Evolutionary conservation across 2,329 filamentous ascomycete genomes (phyloP).

Genomic region (Cercospora janseana): DNA sequence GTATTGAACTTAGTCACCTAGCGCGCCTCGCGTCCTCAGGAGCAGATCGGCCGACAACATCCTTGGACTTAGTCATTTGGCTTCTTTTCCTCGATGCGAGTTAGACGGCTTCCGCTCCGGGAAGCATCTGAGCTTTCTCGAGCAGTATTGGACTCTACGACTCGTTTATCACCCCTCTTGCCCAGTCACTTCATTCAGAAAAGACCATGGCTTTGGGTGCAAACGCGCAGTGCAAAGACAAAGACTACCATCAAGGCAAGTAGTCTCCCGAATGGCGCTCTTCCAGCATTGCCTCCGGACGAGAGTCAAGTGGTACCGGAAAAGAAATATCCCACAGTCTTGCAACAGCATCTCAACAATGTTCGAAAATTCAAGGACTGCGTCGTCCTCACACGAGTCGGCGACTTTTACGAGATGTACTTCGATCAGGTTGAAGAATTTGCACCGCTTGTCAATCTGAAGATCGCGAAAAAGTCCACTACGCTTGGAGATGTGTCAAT

Average conservation of each 20-base stretch:
- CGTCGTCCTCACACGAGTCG: conserved; percentile 85
- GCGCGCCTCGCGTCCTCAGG: too few relatives aligned
- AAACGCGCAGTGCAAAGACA: conserved; percentile 39
- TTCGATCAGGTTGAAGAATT: conserved; percentile 92
- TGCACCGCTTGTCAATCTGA: conserved; percentile 81
- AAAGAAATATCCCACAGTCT: conserved; percentile 72
- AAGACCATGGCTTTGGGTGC: conserved; percentile 19
- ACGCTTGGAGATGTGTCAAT: conserved; percentile 77
- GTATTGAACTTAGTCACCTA: too few relatives aligned
- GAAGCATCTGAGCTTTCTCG: background rate
- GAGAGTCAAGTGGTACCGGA: conserved; percentile 49
- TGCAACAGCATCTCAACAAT: conserved; percentile 82
- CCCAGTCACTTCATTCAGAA: conserved; percentile 1
- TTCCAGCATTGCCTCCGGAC: conserved; percentile 46
- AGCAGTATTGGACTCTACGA: background rate
- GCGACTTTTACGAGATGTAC: conserved; percentile 96
- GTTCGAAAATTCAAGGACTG: conserved; percentile 90
- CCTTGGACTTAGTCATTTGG: too few relatives aligned
- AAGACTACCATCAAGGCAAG: conserved; percentile 40
- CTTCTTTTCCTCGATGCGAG: conserved; percentile 8
- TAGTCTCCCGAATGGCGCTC: conserved; percentile 57
- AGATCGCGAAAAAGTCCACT: conserved; percentile 79
- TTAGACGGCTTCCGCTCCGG: conserved; percentile 2
- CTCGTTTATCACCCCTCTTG: background rate
- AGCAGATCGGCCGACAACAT: too few relatives aligned